These are phyloP conservation scores for Petunia hybrid DNA, from an alignment of 305 asterid genomes.

Conservation along the genomic window DNA sequence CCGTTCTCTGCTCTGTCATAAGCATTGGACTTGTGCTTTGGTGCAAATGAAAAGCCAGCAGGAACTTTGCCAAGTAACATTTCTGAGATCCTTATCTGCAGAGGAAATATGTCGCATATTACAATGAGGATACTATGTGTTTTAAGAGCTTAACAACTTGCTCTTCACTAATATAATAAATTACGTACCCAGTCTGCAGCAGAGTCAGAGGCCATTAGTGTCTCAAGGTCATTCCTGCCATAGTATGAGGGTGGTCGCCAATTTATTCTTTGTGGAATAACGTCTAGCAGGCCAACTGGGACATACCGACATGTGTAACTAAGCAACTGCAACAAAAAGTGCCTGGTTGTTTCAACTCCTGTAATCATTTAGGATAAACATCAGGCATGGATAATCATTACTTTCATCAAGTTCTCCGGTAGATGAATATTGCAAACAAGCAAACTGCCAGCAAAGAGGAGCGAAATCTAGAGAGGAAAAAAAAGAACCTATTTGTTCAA, in stretches of 20 bases:
- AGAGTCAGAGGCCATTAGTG: constrained; percentile 93
- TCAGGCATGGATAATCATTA: background rate
- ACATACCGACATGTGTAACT: constrained; percentile 79
- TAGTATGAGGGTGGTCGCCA: constrained; percentile 89
- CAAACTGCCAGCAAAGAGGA: background rate
- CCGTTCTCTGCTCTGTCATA: constrained; percentile 93
- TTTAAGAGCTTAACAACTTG: background rate
- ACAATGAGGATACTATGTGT: background rate
- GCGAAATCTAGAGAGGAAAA: background rate
- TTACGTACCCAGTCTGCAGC: constrained; percentile 92
- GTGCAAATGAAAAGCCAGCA: constrained; percentile 82
- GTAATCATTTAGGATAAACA: constrained; percentile 41
- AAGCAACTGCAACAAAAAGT: constrained; percentile 93
- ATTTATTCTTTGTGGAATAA: constrained; percentile 74
- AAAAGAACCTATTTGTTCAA: background rate
- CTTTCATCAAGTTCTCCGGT: background rate
- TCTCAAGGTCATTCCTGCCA: constrained; percentile 92
- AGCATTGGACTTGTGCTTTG: constrained; percentile 95
- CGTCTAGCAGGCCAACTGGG: constrained; percentile 88
- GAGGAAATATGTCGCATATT: constrained; percentile 12
- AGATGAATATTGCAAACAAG: background rate
- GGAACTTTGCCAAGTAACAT: constrained; percentile 97
- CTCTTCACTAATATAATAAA: background rate
- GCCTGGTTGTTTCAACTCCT: constrained; percentile 94
- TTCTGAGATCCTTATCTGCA: constrained; percentile 89